Evolutionary conservation across 306 rosid species (phyloP).

Genomic region (Trichosanthes cucumerina): DNA sequence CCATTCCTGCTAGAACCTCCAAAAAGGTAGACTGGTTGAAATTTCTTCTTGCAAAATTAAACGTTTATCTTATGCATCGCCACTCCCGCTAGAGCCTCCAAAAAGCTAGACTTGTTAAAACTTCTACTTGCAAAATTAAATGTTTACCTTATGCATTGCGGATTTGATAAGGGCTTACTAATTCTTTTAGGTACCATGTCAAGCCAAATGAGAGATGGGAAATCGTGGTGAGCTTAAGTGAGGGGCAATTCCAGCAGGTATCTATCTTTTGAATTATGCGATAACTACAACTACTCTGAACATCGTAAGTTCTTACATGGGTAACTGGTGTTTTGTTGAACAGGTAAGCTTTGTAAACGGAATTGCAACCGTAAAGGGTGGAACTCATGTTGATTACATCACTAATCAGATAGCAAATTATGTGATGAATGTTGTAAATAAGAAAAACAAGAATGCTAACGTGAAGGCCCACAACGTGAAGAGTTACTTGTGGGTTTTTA

Average conservation of each 20-base stretch:
- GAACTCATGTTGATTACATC: constrained; percentile 76
- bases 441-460: constrained; percentile 82
- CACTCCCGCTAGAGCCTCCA: constrained; percentile 33
- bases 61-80: background rate
- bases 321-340: background rate
- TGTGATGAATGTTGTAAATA: constrained; percentile 68
- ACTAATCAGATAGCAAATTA: constrained; percentile 67
- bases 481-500: constrained; percentile 86
- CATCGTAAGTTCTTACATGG: background rate
- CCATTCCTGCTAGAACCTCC: constrained; percentile 36
- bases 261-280: constrained; percentile 14
- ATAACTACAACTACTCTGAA: background rate
- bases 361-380: constrained; percentile 83
- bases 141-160: background rate
- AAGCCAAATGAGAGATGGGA: constrained; percentile 90
- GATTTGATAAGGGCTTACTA: background rate
- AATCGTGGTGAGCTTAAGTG: constrained; percentile 70
- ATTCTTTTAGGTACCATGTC: constrained; percentile 37
- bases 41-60: background rate
- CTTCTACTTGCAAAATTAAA: background rate
- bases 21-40: constrained; percentile 40
- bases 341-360: constrained; percentile 88
- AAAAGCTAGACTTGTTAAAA: constrained; percentile 39
- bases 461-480: constrained; percentile 81
- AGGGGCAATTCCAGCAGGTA: constrained; percentile 93